Evolutionary conservation across 306 rosid genomes (phyloP), one percentile per base, ranked within the genome.

Genomic region (Rosa multiflora): DNA sequence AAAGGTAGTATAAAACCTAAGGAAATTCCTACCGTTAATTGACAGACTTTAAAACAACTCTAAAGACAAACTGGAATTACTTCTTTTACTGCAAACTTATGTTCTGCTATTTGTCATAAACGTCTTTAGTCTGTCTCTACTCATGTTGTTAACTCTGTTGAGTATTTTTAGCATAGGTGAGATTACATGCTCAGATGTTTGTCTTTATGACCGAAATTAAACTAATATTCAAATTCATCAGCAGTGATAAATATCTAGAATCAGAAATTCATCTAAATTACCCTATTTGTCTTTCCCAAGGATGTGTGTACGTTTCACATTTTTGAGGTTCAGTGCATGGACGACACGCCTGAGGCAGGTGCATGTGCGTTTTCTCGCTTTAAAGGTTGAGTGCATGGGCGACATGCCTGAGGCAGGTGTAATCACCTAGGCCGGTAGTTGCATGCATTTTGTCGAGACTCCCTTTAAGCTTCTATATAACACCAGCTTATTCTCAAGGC

Each of bases 381-480:
- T 6, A 52, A 15, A 52, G 39, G 20, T 77, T 53, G 66, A 53
- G 44, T 15, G 29, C 69, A 76, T 40, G 70, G 43, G 53, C 15
- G 43, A 69, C 59, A 56, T 3, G 10, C 29, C 52, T 23, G 51
- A 29, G 85, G 78, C 78, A 71, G 43, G 43, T 71, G 81, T 81
- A 58, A 62, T 71, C 73, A 48, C 61, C 46, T 63, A 61, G 37
- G 40, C 69, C 42, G 43, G 21, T 62, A 11, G 66, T 76, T 76
- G n/a, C 68, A 70, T 81, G 68, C 56, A 81, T 53, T 21, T 61
- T 53, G 68, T 32, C 6, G 15, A 17, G 17, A 11, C 39, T 0
- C 67, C 17, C 32, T 73, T 73, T 64, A 49, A 53, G 48, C 69
- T 13, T 76, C 78, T 82, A 59, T 76, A 70, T 63, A 76, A 82